Evolutionary conservation across 805 yeast species (phyloP).

Genomic region (Starmerella roubikii): DNA sequence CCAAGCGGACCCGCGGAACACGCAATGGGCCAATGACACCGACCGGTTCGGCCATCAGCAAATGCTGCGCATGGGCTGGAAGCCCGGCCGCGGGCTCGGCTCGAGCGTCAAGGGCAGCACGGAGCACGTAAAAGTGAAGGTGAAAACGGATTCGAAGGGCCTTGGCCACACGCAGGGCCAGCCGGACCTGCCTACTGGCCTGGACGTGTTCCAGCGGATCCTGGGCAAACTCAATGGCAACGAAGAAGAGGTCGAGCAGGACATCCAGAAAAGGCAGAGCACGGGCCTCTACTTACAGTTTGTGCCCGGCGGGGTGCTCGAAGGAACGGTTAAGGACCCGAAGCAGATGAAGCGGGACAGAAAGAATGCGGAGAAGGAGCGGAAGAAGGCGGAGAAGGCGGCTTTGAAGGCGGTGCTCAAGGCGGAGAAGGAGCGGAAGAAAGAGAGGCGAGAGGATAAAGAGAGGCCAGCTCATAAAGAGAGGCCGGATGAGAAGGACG

Average conservation of each 20-base stretch:
- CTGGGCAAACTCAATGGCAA: conserved; percentile 84
- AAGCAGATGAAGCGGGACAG: conserved; percentile 22
- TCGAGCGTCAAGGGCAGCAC: conserved; percentile 33
- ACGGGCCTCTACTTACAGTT: conserved; percentile 69
- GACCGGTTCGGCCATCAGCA: conserved; percentile 76
- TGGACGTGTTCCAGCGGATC: conserved; percentile 84
- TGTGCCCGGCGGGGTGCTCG: conserved; percentile 67
- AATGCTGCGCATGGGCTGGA: conserved; percentile 76
- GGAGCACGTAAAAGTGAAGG: conserved; percentile 60
- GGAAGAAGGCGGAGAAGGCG: conserved; percentile 7
- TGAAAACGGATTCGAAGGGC: conserved; percentile 75
- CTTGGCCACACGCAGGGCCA: conserved; percentile 66
- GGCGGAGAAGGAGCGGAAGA: neutral
- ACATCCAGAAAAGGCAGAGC: conserved; percentile 52
- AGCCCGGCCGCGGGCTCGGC: conserved; percentile 83
- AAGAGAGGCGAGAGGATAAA: neutral
- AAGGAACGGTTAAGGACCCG: conserved; percentile 19
- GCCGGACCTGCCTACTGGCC: conserved; percentile 70
- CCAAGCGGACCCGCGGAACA: conserved; percentile 87
- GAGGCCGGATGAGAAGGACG: neutral
- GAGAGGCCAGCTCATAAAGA: neutral
- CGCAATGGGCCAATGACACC: conserved; percentile 73
- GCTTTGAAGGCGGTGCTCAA: conserved; percentile 1
- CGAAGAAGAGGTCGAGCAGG: conserved; percentile 35
- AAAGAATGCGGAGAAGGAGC: conserved; percentile 20